Percentiles rank a stretch among this genome's conserved stretches.
Conservation (phyloP, 2,329 filamentous ascomycete genomes). For the Phialophora macrospora region DNA sequence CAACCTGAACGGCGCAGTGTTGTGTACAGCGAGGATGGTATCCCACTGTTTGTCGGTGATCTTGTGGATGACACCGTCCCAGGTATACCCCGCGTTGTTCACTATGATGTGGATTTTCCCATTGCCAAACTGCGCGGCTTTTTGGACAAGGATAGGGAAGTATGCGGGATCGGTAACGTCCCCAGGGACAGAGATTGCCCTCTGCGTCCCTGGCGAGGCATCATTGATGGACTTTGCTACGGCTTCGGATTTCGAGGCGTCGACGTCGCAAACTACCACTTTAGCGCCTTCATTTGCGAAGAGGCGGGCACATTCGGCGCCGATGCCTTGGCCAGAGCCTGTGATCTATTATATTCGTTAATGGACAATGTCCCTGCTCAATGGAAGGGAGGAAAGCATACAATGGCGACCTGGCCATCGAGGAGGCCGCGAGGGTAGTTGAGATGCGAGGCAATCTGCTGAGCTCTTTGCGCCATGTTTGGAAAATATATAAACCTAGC, state of each 20-base stretch:
- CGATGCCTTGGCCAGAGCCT: constrained; percentile 84
- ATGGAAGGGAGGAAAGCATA: constrained; percentile 12
- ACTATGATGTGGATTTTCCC: constrained; percentile 92
- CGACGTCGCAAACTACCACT: constrained; percentile 83
- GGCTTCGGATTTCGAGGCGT: constrained; percentile 71
- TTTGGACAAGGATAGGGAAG: constrained; percentile 71
- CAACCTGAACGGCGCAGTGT: constrained; percentile 83
- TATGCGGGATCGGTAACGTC: constrained; percentile 76
- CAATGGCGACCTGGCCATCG: constrained; percentile 77
- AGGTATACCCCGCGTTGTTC: constrained; percentile 91
- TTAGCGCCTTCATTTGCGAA: constrained; percentile 89
- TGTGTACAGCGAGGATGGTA: constrained; percentile 81
- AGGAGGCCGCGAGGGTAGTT: constrained; percentile 82
- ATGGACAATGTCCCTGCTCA: not conserved
- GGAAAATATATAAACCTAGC: not conserved
- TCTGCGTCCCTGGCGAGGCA: constrained; percentile 54
- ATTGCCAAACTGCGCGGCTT: constrained; percentile 76
- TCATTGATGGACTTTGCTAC: constrained; percentile 73
- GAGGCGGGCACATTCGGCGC: constrained; percentile 77
- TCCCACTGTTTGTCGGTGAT: constrained; percentile 56
- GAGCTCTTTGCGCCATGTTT: constrained; percentile 37
- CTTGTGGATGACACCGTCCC: constrained; percentile 92
- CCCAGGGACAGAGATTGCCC: constrained; percentile 74
- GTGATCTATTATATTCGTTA: constrained; percentile 60
- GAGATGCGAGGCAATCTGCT: constrained; percentile 75